A percentile compares a stretch with the other conserved stretches of the same genome.
Evolutionary conservation across 768 basidiomycete genomes (phyloP).

Genomic region (Auricularia auricula-judae): DNA sequence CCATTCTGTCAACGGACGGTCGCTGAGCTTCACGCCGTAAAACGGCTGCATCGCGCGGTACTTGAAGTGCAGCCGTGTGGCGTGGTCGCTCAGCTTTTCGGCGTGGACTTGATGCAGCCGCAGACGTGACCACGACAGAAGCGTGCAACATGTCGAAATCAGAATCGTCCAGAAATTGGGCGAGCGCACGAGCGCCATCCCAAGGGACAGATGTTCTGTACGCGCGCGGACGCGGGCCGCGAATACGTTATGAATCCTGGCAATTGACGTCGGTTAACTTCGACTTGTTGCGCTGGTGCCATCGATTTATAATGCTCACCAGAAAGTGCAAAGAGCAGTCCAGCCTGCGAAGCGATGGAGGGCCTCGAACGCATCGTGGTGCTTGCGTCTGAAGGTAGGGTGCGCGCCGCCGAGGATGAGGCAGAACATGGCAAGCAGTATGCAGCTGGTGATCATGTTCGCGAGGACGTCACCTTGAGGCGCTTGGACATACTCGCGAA

Average conservation of each 20-base stretch:
- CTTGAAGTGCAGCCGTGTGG: conserved; percentile 6
- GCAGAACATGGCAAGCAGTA: neutral
- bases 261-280: too few species aligned
- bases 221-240: neutral
- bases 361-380: neutral
- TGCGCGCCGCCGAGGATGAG: neutral
- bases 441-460: neutral
- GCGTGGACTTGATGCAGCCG: neutral
- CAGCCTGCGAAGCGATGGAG: neutral
- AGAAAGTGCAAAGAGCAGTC: neutral
- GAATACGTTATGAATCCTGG: neutral
- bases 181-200: neutral
- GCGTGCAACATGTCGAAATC: neutral
- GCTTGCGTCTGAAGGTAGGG: neutral
- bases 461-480: neutral
- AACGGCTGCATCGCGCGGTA: neutral
- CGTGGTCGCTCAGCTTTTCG: conserved; percentile 5
- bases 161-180: neutral
- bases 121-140: neutral
- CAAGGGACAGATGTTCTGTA: neutral
- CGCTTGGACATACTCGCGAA: neutral
- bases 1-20: neutral
- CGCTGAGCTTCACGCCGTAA: neutral
- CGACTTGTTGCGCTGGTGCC: too few species aligned
- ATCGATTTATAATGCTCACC: neutral